phyloP scores from a whole-genome alignment of 805 yeast species.

The Saccharomyces eubayanus region DNA sequence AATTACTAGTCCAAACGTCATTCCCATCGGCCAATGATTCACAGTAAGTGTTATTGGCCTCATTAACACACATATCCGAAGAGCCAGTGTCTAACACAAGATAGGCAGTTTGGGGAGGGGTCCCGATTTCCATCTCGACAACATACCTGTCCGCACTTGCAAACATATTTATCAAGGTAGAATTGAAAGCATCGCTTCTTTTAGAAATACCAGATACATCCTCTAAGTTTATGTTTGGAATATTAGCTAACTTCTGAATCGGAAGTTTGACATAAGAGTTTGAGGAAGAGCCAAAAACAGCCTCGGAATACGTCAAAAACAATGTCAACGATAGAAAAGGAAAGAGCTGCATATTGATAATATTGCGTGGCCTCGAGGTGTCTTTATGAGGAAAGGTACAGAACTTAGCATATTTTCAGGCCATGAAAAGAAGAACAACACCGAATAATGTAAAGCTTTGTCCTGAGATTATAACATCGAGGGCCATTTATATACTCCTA shows the following conservation, averaged over 20 bases:
- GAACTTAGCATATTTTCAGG: neutral
- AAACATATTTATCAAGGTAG: neutral
- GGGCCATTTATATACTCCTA: neutral
- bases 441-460: neutral
- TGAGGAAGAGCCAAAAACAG: neutral
- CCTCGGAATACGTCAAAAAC: neutral
- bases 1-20: neutral
- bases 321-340: neutral
- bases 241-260: neutral
- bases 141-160: neutral
- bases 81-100: constrained; percentile 44
- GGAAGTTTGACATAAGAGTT: neutral
- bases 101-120: constrained; percentile 35
- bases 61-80: constrained; percentile 41
- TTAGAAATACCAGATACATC: neutral
- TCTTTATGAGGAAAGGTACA: neutral
- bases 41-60: constrained; percentile 29
- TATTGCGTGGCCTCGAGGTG: neutral
- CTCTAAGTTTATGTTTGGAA: neutral
- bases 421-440: neutral
- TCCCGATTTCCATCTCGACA: constrained; percentile 34
- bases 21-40: constrained; percentile 2
- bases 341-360: neutral
- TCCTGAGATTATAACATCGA: neutral
- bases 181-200: neutral